A percentile compares a stretch with the other conserved stretches of the same genome.
Conservation (phyloP, 345 rosid species). For the Microthlaspi erraticum region DNA sequence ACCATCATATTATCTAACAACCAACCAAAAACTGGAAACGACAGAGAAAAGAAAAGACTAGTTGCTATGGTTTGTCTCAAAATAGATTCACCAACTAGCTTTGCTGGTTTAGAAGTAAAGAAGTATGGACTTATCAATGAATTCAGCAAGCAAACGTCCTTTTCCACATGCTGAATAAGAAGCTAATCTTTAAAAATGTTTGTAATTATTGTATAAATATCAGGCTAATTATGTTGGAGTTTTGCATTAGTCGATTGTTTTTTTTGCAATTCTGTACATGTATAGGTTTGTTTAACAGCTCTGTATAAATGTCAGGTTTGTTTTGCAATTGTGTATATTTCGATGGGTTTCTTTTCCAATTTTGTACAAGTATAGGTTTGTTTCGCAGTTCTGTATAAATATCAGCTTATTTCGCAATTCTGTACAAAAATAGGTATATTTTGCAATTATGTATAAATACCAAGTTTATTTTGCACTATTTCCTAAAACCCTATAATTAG, state of each 20-base stretch:
- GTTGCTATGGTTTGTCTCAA: slow-evolving; percentile 9
- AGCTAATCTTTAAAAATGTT: not conserved
- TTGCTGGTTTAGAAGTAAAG: slow-evolving; percentile 18
- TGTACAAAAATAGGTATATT: not conserved
- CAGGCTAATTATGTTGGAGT: too few species aligned
- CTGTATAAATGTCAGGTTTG: not conserved
- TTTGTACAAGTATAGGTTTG: not conserved
- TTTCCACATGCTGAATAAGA: slow-evolving; percentile 8
- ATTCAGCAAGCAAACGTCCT: slow-evolving; percentile 6
- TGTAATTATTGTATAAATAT: not conserved
- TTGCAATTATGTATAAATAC: not conserved
- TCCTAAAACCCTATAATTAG: slow-evolving; percentile 19
- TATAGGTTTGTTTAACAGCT: not conserved
- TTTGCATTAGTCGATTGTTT: too few species aligned
- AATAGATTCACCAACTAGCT: slow-evolving; percentile 30
- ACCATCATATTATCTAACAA: slow-evolving; percentile 27
- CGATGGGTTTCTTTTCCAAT: not conserved
- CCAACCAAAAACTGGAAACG: slow-evolving; percentile 2
- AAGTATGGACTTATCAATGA: not conserved
- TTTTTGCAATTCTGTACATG: not conserved
- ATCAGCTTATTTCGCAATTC: not conserved
- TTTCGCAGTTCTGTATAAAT: not conserved
- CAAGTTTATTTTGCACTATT: not conserved
- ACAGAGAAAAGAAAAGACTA: slow-evolving; percentile 10
- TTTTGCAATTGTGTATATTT: not conserved